Evolutionary conservation across 169 alveolate genomes (phyloP), one percentile per base, ranked within the genome.

Genomic region (Cryptosporidium ryanae): DNA sequence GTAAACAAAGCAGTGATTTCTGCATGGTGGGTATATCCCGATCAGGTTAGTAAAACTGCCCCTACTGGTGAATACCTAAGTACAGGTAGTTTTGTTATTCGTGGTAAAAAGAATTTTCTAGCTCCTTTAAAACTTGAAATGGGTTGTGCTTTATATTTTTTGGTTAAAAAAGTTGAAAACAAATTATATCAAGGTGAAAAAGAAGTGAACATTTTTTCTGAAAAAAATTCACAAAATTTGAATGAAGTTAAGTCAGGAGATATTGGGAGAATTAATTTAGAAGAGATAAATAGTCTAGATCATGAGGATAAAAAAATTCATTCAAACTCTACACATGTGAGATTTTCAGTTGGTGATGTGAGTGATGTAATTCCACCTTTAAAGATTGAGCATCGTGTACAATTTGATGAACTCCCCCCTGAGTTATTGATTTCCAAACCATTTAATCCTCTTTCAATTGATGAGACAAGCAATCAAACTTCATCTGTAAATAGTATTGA

Each of bases 11-110:
- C 95, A 43, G 91, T 95, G 8, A 93, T 94, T 18, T 92, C 97
- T 6, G 99, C 98, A 15, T 97, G 98, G 97, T 98, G 99, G 99
- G 99, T 98, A 23, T 91, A 95, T 82, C 96, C 96, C 64, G 96
- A 95, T 48, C 97, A 98, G 90, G 99, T 98, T 59, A 92, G 98
- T 4, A 97, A 97, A 87, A 94, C 98, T n/a, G 98, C 99, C 1
- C 99, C 98, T 27, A 92, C 98, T 23, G 99, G 99, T 8, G 96
- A 94, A 82, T 96, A 95, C 65, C 82, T 97, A 27, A 93, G 96
- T 27, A 95, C 98, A 48, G 99, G 99, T 17, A 84, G 97, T 44
- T 97, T 97, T 91, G 95, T 96, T 94, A 97, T 98, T 52, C 90
- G 99, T 61, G 99, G 99, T 7, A 97, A 97, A 90, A 96, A 97